These are phyloP conservation scores for Withania somnifera DNA, from an alignment of 305 asterid genomes.

Conservation along the genomic window DNA sequence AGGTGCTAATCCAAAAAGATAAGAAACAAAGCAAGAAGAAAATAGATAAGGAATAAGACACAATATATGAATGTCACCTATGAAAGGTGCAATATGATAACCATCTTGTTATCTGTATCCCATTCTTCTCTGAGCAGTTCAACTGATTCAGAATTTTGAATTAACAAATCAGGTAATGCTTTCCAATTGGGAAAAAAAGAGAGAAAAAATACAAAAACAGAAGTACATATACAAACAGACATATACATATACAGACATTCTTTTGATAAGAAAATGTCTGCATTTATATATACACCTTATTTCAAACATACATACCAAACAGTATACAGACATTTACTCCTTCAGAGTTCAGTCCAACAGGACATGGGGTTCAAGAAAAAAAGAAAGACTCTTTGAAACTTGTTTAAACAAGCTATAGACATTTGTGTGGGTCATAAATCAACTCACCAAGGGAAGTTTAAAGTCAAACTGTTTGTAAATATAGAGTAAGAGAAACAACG, in stretches of 20 bases:
- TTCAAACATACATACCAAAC: neutral
- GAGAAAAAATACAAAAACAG: neutral
- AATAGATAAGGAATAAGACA: neutral
- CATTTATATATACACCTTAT: neutral
- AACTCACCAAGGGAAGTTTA: no score
- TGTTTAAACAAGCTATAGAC: no score
- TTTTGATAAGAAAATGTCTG: neutral
- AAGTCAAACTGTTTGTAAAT: no score
- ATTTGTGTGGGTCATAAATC: no score
- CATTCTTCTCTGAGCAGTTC: slow-evolving; percentile 76
- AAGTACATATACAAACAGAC: neutral
- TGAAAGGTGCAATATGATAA: slow-evolving; percentile 75
- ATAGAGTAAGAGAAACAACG: no score
- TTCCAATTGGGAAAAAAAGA: neutral
- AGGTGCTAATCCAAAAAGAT: neutral
- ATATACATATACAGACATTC: neutral
- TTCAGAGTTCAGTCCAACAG: neutral
- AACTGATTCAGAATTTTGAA: slow-evolving; percentile 38
- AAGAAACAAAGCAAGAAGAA: neutral
- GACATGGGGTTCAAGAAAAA: neutral
- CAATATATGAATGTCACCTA: slow-evolving; percentile 32
- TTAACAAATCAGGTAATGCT: slow-evolving; percentile 1
- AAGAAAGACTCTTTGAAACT: neutral
- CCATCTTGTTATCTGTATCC: slow-evolving; percentile 60
- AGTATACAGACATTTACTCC: neutral